Conservation (phyloP, 495 filamentous ascomycete genomes). For the Cercophora sp. region DNA sequence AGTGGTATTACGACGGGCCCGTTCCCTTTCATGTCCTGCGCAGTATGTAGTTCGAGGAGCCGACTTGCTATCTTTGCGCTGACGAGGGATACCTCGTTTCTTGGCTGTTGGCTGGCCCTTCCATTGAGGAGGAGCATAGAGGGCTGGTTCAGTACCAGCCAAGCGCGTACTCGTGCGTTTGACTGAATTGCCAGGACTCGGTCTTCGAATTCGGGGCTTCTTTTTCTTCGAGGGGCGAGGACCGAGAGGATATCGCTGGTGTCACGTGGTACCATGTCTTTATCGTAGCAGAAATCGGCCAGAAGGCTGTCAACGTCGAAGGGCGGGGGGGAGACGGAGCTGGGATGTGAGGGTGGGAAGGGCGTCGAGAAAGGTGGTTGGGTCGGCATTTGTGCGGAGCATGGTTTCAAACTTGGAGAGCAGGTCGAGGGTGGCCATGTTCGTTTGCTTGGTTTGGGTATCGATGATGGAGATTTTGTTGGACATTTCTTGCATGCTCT, state of each 20-base stretch:
- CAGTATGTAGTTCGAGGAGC: neutral
- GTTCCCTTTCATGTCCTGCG: neutral
- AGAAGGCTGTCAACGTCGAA: no score
- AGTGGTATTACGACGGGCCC: constrained; percentile 3
- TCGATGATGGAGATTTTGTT: no score
- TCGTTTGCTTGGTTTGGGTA: no score
- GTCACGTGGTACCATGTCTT: neutral
- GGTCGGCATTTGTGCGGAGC: no score
- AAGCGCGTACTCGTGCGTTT: constrained; percentile 12
- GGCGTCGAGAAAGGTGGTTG: no score
- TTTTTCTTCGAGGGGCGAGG: neutral
- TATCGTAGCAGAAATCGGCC: no score
- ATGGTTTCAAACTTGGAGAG: no score
- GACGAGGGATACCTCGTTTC: constrained; percentile 5
- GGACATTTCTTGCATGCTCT: no score
- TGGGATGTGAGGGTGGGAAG: no score
- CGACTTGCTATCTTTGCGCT: constrained; percentile 2
- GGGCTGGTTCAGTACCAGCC: constrained; percentile 13
- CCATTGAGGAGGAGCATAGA: constrained; percentile 15
- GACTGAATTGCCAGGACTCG: constrained; percentile 7
- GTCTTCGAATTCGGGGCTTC: neutral
- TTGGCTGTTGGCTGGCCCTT: neutral
- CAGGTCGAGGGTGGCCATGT: no score
- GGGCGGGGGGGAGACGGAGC: no score
- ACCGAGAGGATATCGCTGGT: neutral